These are phyloP conservation scores for Paramecium caudatum DNA, from an alignment of 73 alveolate species.

Conservation along the genomic window DNA sequence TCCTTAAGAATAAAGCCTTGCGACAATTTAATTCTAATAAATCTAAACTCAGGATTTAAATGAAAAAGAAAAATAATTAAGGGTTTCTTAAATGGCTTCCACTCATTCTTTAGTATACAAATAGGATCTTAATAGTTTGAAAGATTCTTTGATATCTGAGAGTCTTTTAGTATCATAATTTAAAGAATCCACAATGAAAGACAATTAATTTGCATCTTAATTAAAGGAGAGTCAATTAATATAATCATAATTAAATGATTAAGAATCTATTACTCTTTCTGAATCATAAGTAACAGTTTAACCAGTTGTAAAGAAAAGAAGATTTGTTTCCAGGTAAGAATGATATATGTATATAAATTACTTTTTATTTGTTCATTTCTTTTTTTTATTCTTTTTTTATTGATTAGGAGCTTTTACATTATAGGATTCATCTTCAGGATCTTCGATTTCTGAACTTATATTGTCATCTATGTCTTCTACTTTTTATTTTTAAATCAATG, in stretches of 20 bases:
- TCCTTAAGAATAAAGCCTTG: not conserved
- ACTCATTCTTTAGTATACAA: not conserved
- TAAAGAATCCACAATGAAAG: not conserved
- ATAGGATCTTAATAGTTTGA: not conserved
- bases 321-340: not conserved
- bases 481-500: not conserved
- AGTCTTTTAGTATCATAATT: not conserved
- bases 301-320: not conserved
- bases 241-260: not conserved
- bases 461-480: constrained; percentile 4
- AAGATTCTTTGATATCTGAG: constrained; percentile 15
- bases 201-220: too few relatives aligned
- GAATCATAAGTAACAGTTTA: constrained; percentile 22
- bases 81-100: not conserved
- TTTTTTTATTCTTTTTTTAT: not conserved
- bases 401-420: not conserved
- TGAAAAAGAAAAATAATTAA: not conserved
- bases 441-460: not conserved
- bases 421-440: not conserved
- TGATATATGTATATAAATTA: not conserved
- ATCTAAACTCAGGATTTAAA: not conserved
- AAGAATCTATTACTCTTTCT: not conserved
- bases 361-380: not conserved
- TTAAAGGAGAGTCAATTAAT: not conserved
- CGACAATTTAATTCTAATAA: too few relatives aligned